phyloP scores from a whole-genome alignment of 495 filamentous ascomycete genomes.

The Halenospora varia region DNA sequence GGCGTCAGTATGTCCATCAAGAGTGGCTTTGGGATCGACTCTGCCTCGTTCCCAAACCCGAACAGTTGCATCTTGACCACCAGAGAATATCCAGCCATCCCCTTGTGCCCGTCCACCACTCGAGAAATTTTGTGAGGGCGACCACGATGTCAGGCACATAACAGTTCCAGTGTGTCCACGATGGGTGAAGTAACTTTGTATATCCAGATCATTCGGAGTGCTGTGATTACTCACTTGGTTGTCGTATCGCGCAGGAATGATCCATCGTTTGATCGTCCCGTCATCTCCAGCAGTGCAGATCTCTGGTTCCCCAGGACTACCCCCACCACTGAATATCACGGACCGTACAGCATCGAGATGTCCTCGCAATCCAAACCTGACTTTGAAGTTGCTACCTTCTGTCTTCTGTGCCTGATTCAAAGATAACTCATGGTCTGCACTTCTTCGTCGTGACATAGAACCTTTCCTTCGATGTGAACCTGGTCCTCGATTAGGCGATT shows the following conservation, averaged over 20 bases:
- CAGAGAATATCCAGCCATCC: constrained; percentile 97
- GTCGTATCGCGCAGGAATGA: constrained; percentile 76
- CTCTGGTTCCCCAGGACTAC: constrained; percentile 90
- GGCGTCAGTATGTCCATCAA: constrained; percentile 91
- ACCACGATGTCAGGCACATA: constrained; percentile 80
- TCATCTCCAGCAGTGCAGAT: constrained; percentile 97
- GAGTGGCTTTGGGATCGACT: constrained; percentile 91
- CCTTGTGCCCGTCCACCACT: constrained; percentile 80
- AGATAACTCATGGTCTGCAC: constrained; percentile 49
- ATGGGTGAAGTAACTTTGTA: constrained; percentile 89
- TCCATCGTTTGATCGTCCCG: constrained; percentile 93
- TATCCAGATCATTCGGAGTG: constrained; percentile 73
- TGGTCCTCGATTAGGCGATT: constrained; percentile 72
- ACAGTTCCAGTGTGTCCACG: constrained; percentile 90
- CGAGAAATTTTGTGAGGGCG: constrained; percentile 76
- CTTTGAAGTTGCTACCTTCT: constrained; percentile 75
- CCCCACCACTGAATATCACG: constrained; percentile 93
- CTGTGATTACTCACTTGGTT: constrained; percentile 50
- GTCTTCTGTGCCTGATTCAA: constrained; percentile 43
- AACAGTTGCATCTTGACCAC: constrained; percentile 89
- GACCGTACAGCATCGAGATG: constrained; percentile 91
- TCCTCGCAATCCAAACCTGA: constrained; percentile 85
- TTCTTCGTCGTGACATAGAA: constrained; percentile 63
- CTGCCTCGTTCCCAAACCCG: constrained; percentile 91
- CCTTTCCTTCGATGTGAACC: constrained; percentile 77